Evolutionary conservation across 1,284 basidiomycete species (phyloP), one percentile per base, ranked within the genome.

Genomic region (Omphalotus olearius): DNA sequence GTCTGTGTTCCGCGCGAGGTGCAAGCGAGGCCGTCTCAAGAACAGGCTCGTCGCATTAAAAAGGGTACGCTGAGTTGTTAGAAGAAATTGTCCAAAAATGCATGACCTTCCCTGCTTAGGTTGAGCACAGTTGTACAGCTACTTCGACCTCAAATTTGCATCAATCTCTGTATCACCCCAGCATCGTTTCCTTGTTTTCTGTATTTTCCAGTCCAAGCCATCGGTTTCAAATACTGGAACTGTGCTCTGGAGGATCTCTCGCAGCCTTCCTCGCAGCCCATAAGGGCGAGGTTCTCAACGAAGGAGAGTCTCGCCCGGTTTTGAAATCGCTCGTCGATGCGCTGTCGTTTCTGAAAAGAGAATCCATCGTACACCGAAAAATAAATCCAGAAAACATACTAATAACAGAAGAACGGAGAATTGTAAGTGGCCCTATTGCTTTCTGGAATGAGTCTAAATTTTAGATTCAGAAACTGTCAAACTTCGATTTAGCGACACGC

Each of bases 121-220:
- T 14, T 11, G 35, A 33, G 13, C 30, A 33, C 2, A 33, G 30
- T 33, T 3, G 7, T 13, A 13, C 30, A 39, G 55, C 54, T 23
- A 38, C 59, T 6, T 58, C 64, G 3, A 51, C 61, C 2, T 40
- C 59, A 23, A 23, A 3, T 1, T 48, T 78, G 23, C 74, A 78
- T 55, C 69, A 69, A 51, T 61, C 70, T 0, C 63, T 80, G 7
- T 71, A 70, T 57, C 79, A 81, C 59, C 79, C 78, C 4, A 71
- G 69, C 35, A 66, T 81, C 52, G 64, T 76, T 10, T 71, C 77
- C n/a, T 59, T 79, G 2, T 66, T 76, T n/a, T 73, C 72, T 6
- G 59, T 58, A 2, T 76, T 78, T 54, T 57, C 60, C n/a, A 65
- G 66, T 0, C 55, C 65, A 6, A 57, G 57, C 4, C 64, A 65